Conservation (phyloP, 768 basidiomycete species). For the Hydnum rufescens region DNA sequence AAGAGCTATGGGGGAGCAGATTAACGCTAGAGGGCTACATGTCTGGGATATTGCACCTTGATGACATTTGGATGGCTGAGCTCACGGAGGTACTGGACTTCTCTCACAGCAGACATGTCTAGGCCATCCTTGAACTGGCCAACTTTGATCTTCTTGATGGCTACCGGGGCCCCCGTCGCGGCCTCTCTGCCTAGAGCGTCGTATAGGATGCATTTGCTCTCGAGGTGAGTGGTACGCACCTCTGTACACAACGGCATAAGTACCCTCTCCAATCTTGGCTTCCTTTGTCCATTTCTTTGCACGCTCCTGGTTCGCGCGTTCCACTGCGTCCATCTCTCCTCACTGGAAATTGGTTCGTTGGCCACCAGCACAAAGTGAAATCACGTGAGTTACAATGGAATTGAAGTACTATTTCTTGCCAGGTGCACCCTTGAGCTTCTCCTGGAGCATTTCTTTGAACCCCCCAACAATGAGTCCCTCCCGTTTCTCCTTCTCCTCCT, state of each 20-base stretch:
- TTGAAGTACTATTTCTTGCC: too few species aligned
- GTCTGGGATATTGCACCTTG: constrained; percentile 30
- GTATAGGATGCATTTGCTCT: constrained; percentile 4
- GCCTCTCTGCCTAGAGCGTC: constrained; percentile 41
- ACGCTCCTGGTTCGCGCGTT: constrained; percentile 51
- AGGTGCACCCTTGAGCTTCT: constrained; percentile 46
- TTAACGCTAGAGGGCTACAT: background rate
- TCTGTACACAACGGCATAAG: constrained; percentile 90
- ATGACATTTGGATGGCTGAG: constrained; percentile 89
- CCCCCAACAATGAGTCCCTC: constrained; percentile 80
- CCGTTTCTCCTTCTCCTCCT: constrained; percentile 79
- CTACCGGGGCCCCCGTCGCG: constrained; percentile 62
- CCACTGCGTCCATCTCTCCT: constrained; percentile 73
- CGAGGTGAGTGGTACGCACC: constrained; percentile 26
- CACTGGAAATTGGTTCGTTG: too few species aligned
- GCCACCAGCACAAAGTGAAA: too few species aligned
- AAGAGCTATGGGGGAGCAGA: constrained; percentile 39
- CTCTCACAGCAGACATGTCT: constrained; percentile 96
- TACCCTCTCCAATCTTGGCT: constrained; percentile 39
- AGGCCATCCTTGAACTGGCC: constrained; percentile 95
- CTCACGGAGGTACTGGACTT: constrained; percentile 93
- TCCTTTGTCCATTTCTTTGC: constrained; percentile 45
- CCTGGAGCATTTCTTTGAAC: constrained; percentile 65
- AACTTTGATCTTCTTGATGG: constrained; percentile 96
- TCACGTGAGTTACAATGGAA: too few species aligned